phyloP scores from a whole-genome alignment of 2,329 filamentous ascomycete species.

The Colletotrichum endophyticum region DNA sequence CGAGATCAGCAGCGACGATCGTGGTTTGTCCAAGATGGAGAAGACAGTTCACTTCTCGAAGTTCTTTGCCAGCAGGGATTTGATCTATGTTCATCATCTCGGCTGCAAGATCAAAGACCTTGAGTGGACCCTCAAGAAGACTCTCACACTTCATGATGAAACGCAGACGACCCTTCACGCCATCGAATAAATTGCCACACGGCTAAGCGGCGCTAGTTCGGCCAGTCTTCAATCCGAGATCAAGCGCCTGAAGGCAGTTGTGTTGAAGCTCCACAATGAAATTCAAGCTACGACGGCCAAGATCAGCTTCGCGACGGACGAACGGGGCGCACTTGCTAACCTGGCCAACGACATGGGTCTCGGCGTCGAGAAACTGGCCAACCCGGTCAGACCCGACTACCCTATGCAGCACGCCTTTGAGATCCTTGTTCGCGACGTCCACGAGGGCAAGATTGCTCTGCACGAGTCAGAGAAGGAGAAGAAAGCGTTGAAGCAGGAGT shows the following conservation, averaged over 20 bases:
- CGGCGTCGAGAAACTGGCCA: not conserved
- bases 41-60: not conserved
- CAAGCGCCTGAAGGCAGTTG: not conserved
- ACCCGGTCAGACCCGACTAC: not conserved
- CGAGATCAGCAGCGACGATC: not conserved
- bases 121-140: not conserved
- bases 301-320: not conserved
- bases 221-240: not conserved
- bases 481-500: accelerated
- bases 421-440: not conserved
- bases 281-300: not conserved
- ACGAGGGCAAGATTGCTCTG: not conserved
- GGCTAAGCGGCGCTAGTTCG: not conserved
- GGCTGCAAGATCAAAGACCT: not conserved
- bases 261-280: not conserved
- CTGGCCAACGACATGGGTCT: not conserved
- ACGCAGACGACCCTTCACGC: not conserved
- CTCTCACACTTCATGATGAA: not conserved
- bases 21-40: not conserved
- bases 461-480: not conserved
- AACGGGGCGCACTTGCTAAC: accelerated
- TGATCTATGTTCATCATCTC: not conserved
- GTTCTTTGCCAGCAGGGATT: not conserved
- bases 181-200: not conserved
- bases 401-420: not conserved